Base-by-base conservation (phyloP, 2,329 filamentous ascomycete species). In the Leptoxyphium fumago region DNA sequence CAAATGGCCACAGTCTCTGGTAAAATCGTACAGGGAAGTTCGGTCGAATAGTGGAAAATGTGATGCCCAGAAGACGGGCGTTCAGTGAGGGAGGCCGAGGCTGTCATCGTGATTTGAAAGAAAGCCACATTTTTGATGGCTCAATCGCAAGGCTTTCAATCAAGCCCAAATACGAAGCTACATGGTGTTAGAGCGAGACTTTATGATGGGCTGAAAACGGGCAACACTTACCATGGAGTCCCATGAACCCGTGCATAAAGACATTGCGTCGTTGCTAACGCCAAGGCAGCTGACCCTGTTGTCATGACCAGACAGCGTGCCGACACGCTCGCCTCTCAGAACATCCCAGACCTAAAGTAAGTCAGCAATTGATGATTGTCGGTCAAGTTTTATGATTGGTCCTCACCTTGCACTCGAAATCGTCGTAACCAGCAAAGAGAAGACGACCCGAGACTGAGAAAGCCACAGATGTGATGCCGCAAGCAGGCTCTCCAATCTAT, bases 201-300 rank as follows among this genome's bases (percentile, higher is more conserved):
- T 8, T 40, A 40, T 36, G 34, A 28, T 15, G 29, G 10, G 26
- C 6, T 15, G 9, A 45, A 34, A 7, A 40, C 10, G 14, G n/a
- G 28, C 15, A 30, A 11, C 45, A 75, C 86, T 71, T 77, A 96
- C 91, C 74, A 94, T 76, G 59, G 91, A 95, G 71, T 98, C 91
- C 91, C 91, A 98, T 55, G 91, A 98, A 65, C 91, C 91, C 61
- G 91, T 98, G 77, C 91, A 96, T 71, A 98, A 74, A 72, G 89
- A 96, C 71, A 96, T 94, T 50, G 89, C 91, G 62, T 98, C 91
- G 65, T 96, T 96, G 74, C 89, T 96, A 57, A 98, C 91, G 54
- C 91, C 91, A 62, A 98, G 72, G 68, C 91, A 98, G 77, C 89
- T 96, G 63, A 98, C 91, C 55, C 91, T 84, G 73, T 98, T 98